These are phyloP conservation scores for Ciborinia camelliae DNA, from an alignment of 2,329 filamentous ascomycete species.

Conservation along the genomic window DNA sequence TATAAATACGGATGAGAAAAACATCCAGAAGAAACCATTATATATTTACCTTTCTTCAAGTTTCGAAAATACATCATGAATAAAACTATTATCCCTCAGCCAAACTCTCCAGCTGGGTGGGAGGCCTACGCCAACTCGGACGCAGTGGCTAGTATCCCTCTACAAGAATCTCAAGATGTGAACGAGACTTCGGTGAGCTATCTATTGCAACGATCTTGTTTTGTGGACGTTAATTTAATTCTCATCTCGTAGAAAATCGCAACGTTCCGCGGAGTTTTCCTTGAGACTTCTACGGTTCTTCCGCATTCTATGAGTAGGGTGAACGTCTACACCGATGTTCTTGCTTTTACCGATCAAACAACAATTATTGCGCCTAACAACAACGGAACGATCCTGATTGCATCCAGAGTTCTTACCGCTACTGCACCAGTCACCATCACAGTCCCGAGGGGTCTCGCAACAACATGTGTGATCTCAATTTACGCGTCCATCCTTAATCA, in stretches of 20 bases:
- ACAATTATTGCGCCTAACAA: neutral
- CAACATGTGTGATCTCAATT: constrained; percentile 5
- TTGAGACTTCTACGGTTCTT: neutral
- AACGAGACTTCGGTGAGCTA: constrained; percentile 1
- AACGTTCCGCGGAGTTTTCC: neutral
- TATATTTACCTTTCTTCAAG: neutral
- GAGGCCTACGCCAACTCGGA: neutral
- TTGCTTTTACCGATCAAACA: neutral
- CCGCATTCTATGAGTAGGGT: constrained; percentile 5
- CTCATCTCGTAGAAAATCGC: neutral
- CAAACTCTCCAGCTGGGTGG: constrained; percentile 5
- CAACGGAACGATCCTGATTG: neutral
- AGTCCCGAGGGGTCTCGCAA: neutral
- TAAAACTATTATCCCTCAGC: neutral
- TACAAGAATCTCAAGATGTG: constrained; percentile 1
- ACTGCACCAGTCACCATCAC: constrained; percentile 4
- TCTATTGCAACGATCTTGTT: neutral
- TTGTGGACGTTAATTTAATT: neutral
- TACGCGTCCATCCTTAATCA: neutral
- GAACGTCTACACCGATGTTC: neutral
- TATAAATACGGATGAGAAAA: too few relatives aligned
- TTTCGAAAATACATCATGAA: neutral
- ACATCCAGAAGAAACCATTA: neutral
- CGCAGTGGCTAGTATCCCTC: constrained; percentile 3
- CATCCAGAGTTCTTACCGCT: neutral